Conservation (phyloP, 163 green algal species). For the Volvox carteri region DNA sequence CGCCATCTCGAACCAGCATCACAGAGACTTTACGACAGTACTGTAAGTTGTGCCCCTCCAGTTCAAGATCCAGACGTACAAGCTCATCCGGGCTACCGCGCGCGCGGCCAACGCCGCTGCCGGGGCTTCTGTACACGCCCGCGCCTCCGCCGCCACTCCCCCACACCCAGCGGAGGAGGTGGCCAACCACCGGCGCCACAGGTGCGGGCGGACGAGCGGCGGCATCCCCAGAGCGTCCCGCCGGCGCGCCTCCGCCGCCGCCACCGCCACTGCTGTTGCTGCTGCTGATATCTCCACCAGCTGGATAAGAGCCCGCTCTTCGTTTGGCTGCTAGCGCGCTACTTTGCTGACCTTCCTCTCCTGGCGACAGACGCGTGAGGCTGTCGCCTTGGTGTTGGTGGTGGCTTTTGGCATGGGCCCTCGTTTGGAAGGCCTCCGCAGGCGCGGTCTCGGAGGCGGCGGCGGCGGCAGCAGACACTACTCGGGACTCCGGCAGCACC, state of each 20-base stretch:
- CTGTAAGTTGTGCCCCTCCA: constrained; percentile 54
- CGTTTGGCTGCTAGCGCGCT: too few relatives aligned
- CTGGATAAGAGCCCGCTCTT: too few relatives aligned
- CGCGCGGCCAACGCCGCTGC: not conserved
- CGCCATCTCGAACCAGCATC: not conserved
- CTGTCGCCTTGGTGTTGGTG: too few relatives aligned
- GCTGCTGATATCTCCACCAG: too few relatives aligned
- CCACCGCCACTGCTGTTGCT: not conserved
- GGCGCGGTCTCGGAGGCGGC: not conserved
- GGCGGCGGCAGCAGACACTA: too few relatives aligned
- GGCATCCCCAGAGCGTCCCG: too few relatives aligned
- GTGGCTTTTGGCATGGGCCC: too few relatives aligned
- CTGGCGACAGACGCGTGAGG: too few relatives aligned
- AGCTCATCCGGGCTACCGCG: not conserved
- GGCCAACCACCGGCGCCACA: not conserved
- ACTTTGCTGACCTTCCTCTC: too few relatives aligned
- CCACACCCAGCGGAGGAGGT: not conserved
- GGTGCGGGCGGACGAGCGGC: too few relatives aligned
- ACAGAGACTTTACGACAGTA: constrained; percentile 41
- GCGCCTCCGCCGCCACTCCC: not conserved
- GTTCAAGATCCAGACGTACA: constrained; percentile 39
- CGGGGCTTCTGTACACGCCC: not conserved
- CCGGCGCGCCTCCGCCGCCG: not conserved
- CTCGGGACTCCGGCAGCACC: not conserved
- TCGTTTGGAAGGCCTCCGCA: too few relatives aligned